Base-by-base conservation (phyloP, 1,139 yeast genomes). In the Petasospora fabianii region DNA sequence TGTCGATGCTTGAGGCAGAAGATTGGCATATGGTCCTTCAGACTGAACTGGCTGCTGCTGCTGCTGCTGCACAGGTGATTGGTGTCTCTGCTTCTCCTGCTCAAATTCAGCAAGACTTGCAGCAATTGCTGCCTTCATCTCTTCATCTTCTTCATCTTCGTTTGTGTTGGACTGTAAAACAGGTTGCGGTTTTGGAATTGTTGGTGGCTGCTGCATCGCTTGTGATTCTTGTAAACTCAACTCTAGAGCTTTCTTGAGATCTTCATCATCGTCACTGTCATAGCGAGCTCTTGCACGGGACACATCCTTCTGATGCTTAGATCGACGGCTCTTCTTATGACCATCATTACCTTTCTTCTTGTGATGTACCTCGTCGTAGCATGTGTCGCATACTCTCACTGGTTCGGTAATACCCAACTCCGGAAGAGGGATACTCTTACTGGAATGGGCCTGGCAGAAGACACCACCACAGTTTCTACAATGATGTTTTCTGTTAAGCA, bases 381-480 rank as follows among this genome's bases (percentile, higher is more conserved):
- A 94, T 47, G 83, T 84, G 54, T 88, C 97, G 62, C 99, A 92
- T 1, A 92, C 97, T 45, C 99, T 71, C 1, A 90, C 97, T 0
- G 95, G 87, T 40, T 84, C 87, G 51, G 75, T 77, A 35, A 94
- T 87, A 1, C 99, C 99, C 42, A 85, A 69, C 36, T 83, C 82
- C 0, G 95, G 94, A 45, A 94, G 67, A 7, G 92, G 80, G 29
- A 78, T 66, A 39, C 64, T 71, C 50, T 84, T 78, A 9, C 80
- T 68, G 19, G 97, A 87, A 61, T 92, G 95, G 17, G 77, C 74
- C 49, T 85, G 92, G 60, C 96, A 82, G 55, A 75, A 92, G 0
- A 87, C 96, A 1, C 97, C 97, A 19, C 99, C 99, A 64, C 99
- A 92, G 37, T 95, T 84, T 41, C 98, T 73, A 59, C 98, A 92